These are phyloP conservation scores for Pinus taeda DNA, from an alignment of 75 land plant species.

Conservation along the genomic window DNA sequence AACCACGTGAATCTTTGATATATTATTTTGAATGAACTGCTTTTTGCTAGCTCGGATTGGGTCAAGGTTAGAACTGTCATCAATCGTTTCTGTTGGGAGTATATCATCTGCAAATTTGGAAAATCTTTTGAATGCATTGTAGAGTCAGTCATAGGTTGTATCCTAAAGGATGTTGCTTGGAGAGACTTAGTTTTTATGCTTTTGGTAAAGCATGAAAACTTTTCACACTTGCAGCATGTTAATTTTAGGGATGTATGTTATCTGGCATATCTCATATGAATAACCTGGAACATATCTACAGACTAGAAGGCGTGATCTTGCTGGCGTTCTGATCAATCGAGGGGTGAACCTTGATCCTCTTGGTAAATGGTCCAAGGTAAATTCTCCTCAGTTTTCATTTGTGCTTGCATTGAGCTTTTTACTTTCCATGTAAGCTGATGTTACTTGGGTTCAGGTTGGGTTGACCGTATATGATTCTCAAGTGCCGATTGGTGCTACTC, in stretches of 20 bases:
- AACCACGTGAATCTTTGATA: not conserved
- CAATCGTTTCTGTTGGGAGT: not conserved
- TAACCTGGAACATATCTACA: constrained; percentile 13
- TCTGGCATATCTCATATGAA: not conserved
- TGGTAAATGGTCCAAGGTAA: constrained; percentile 97
- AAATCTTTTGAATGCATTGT: not conserved
- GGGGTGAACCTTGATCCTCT: constrained; percentile 88
- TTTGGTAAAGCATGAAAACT: not conserved
- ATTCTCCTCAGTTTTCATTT: not conserved
- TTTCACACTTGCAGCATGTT: not conserved
- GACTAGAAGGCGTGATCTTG: constrained; percentile 87
- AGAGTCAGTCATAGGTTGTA: not conserved
- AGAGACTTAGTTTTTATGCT: not conserved
- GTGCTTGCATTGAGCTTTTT: not conserved
- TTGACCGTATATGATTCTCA: constrained; percentile 93
- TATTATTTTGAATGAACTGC: not conserved
- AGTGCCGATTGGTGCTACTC: constrained; percentile 98
- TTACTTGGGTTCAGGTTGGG: constrained; percentile 60
- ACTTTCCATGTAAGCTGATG: not conserved
- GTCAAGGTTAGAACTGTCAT: not conserved
- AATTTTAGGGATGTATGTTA: not conserved
- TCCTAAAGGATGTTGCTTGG: too few species aligned
- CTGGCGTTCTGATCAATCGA: constrained; percentile 73
- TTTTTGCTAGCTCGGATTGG: not conserved
- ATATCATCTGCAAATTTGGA: too few species aligned